Evolutionary conservation across 495 filamentous ascomycete genomes (phyloP), one percentile per base, ranked within the genome.

Genomic region (Bathelium albidoporum): DNA sequence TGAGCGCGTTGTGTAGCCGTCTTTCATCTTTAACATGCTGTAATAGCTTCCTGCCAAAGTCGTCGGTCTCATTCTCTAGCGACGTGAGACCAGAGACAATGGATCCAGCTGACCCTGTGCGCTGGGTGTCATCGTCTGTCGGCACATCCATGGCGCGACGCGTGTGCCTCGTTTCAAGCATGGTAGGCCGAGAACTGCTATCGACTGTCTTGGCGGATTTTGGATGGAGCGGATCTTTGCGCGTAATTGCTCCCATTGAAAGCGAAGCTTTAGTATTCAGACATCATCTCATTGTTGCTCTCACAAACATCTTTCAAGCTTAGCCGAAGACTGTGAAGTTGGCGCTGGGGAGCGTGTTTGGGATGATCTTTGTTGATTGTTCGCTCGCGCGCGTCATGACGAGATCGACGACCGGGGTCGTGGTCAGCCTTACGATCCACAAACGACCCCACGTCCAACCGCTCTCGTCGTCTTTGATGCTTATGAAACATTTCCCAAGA

Each of bases 21-120:
- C 64, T 61, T 55, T 69, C 58, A 59, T 74, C 73, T 32, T 71
- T 67, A 32, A 70, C 69, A 49, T 72, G 64, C 58, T 73, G 70
- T 26, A 73, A 24, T 61, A 76, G 61, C 52, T 66, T 59, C 39
- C 62, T 62, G 4, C 70, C 74, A 62, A 76, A 73, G 2, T 76
- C 74, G 64, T 76, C 74, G 14, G 70, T 69, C 58, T 68, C 72
- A 53, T 71, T 71, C 59, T 76, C 73, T 53, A 74, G 53, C 7
- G 62, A 62, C 12, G 67, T 72, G 18, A 74, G 60, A 41, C 70
- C 68, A 10, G 73, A 74, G 12, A 62, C 41, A 11, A 34, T 53
- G 1, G 72, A 72, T 14, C 58, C 61, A 44, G 49, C 61, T 7
- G 63, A 61, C n/a, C 64, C 68, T 32, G 68, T 69, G 34, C 28